A percentile compares a stretch with the other conserved stretches of the same genome.
Evolutionary conservation across 2,329 filamentous ascomycete genomes (phyloP).

Genomic region (Fusarium concolor): DNA sequence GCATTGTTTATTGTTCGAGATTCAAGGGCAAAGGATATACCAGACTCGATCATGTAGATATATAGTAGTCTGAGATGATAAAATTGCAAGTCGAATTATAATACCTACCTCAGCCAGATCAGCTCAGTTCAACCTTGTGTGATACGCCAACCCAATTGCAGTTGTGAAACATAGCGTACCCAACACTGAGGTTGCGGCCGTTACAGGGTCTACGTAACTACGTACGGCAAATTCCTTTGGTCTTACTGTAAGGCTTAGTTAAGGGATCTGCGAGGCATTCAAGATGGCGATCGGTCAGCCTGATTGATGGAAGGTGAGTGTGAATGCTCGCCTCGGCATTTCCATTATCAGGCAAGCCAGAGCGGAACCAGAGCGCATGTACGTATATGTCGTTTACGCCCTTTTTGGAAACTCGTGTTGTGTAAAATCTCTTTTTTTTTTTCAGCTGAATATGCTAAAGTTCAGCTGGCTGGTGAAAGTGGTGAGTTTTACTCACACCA

Average conservation of each 20-base stretch:
- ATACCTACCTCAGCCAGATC: neutral
- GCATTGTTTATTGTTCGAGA: constrained; percentile 16
- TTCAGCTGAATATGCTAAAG: constrained; percentile 34
- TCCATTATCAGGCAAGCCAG: neutral
- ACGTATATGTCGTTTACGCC: neutral
- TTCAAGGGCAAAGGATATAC: constrained; percentile 9
- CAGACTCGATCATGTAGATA: constrained; percentile 19
- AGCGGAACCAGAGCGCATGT: constrained; percentile 29
- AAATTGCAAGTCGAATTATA: constrained; percentile 14
- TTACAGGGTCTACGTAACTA: too few relatives aligned
- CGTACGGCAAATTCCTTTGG: neutral
- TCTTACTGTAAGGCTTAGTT: constrained; percentile 2
- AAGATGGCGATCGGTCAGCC: neutral
- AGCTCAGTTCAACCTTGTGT: neutral
- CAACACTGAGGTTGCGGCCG: neutral
- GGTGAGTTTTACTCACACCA: constrained; percentile 1
- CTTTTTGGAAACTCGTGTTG: constrained; percentile 39
- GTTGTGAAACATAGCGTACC: constrained; percentile 19
- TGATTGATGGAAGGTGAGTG: too few relatives aligned
- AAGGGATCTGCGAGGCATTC: constrained; percentile 12
- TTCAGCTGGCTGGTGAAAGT: constrained; percentile 12
- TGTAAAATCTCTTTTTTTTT: neutral
- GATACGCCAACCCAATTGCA: constrained; percentile 3
- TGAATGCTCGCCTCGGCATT: neutral
- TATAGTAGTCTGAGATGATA: constrained; percentile 19